Conservation (phyloP, 352 stramenopile species). For the Pythium scleroteichum region DNA sequence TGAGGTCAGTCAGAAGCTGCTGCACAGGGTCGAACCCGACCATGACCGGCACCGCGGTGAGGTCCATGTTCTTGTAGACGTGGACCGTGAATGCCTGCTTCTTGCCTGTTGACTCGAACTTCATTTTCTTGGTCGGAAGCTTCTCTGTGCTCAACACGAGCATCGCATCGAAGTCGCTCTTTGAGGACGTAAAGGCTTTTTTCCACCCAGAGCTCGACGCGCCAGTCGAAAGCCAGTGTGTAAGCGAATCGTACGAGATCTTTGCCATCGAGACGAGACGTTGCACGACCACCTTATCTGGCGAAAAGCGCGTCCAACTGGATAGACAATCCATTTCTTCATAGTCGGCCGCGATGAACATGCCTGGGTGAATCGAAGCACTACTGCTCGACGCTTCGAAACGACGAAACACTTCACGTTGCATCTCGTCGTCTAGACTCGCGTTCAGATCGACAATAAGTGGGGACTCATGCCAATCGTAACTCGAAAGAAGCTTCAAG, state of each 20-base stretch:
- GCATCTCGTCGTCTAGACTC: conserved; percentile 56
- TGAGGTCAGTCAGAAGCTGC: conserved; percentile 60
- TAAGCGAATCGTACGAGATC: conserved; percentile 51
- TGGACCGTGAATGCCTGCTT: conserved; percentile 68
- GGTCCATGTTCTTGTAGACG: conserved; percentile 89
- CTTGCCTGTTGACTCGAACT: conserved; percentile 42
- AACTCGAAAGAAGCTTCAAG: conserved; percentile 67
- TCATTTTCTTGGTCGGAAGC: conserved; percentile 67
- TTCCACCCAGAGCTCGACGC: conserved; percentile 66
- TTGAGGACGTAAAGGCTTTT: conserved; percentile 52
- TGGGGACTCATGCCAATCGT: conserved; percentile 73
- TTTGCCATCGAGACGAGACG: conserved; percentile 64
- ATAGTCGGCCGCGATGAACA: conserved; percentile 83
- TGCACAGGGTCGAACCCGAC: conserved; percentile 77
- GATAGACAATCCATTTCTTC: conserved; percentile 79
- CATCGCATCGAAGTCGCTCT: conserved; percentile 63
- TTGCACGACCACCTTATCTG: conserved; percentile 64
- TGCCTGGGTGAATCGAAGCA: conserved; percentile 53
- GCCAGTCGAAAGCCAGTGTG: conserved; percentile 60
- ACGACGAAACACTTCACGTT: conserved; percentile 67
- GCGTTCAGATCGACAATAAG: conserved; percentile 77
- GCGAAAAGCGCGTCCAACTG: conserved; percentile 74
- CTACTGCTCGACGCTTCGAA: conserved; percentile 76
- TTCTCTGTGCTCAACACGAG: conserved; percentile 52
- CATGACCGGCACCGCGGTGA: conserved; percentile 60